Evolutionary conservation across 148 eudicot species (phyloP).

Genomic region (Drosera capensis): DNA sequence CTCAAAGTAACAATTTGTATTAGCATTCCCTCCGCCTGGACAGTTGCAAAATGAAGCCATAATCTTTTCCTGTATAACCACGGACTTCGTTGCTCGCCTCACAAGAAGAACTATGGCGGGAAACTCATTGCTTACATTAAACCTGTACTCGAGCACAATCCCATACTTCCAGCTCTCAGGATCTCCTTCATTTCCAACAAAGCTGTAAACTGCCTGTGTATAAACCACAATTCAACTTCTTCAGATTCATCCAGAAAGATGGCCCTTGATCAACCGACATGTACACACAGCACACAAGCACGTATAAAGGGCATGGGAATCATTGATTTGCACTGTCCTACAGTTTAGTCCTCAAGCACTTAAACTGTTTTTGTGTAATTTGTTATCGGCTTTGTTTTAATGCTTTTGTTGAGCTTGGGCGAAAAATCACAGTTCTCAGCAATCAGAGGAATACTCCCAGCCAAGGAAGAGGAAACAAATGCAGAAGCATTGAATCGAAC

Average conservation of each 20-base stretch:
- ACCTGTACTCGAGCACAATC: constrained; percentile 61
- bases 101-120: constrained; percentile 49
- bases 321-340: too few species aligned
- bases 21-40: constrained; percentile 48
- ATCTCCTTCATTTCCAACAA: constrained; percentile 24
- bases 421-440: too few species aligned
- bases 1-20: constrained; percentile 50
- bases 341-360: too few species aligned
- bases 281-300: constrained; percentile 93
- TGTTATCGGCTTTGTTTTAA: too few species aligned
- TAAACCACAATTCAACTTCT: constrained; percentile 50
- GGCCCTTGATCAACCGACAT: constrained; percentile 90
- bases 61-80: constrained; percentile 34
- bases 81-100: constrained; percentile 74
- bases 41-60: constrained; percentile 61
- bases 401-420: too few species aligned
- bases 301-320: too few species aligned
- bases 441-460: too few species aligned
- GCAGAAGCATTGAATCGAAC: too few species aligned
- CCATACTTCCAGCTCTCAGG: constrained; percentile 72
- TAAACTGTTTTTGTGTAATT: too few species aligned
- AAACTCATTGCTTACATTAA: constrained; percentile 51
- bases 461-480: too few species aligned
- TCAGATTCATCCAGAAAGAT: constrained; percentile 60
- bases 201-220: constrained; percentile 65